Evolutionary conservation across 1,284 basidiomycete species (phyloP), one percentile per base, ranked within the genome.

Genomic region (Ganoderma sinense): DNA sequence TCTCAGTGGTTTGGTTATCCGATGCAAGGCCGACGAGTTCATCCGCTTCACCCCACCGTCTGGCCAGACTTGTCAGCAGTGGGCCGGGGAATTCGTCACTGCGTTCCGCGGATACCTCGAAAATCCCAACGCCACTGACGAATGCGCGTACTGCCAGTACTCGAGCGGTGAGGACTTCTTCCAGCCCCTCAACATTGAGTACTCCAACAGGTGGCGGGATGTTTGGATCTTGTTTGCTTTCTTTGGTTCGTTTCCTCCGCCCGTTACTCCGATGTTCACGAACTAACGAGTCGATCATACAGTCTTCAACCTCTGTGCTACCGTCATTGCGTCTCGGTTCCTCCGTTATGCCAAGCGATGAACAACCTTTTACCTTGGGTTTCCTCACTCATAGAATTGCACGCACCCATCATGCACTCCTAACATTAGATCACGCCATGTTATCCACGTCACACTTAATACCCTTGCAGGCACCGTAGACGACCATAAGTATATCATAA

Each of bases 61-160:
- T 0, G 92, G 91, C 7, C 89, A 96, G 79, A 95, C 91, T 0
- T 97, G 96, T 77, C 75, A 74, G 5, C 73, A 87, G 4, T 97
- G 91, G 89, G 94, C 91, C 0, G 82, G 84, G 40, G 85, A 87
- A 53, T 96, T 95, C 77, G 88, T 92, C 8, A 74, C 76, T 2
- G 82, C 81, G 3, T 86, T 88, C 74, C 91, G 90, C 4, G 97
- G 95, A 0, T 98, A 98, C 82, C 80, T 98, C 51, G 86, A 92
- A 73, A 93, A 97, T 79, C 87, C 88, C 0, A 82, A 84, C 63
- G 93, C 86, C 10, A 92, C 88, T 0, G 65, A 78, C 1, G 76
- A 75, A 7, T 96, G 95, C 79, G 85, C 85, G n/a, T 95, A 95
- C 78, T 96, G 94, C 77, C 87, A 90, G 75, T 94, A 89, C 78